These are phyloP conservation scores for Wickerhamomyces bovis DNA, from an alignment of 805 yeast species.

Conservation along the genomic window DNA sequence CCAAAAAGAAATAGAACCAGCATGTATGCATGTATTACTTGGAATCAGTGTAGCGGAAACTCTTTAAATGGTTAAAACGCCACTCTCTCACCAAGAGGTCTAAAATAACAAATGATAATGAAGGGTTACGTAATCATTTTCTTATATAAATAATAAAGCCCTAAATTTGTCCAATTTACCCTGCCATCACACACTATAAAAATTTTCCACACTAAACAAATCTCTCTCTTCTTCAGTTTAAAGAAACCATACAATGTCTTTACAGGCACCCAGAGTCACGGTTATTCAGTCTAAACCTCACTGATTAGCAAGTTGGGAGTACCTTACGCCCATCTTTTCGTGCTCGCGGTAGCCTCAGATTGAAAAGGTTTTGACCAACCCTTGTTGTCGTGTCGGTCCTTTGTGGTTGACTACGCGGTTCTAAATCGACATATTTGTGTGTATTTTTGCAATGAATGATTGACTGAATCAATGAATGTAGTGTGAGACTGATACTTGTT, in stretches of 20 bases:
- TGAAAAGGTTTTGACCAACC: constrained; percentile 46
- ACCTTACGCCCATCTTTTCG: constrained; percentile 37
- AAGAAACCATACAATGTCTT: constrained; percentile 22
- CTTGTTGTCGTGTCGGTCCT: constrained; percentile 31
- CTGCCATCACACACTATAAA: constrained; percentile 1
- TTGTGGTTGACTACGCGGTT: constrained; percentile 61
- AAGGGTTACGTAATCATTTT: no score
- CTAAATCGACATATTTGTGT: constrained; percentile 51
- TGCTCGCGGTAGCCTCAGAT: constrained; percentile 96
- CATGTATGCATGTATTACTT: neutral
- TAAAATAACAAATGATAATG: no score
- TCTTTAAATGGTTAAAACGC: no score
- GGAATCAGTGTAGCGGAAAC: neutral
- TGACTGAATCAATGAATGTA: neutral
- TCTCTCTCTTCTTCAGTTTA: constrained; percentile 1
- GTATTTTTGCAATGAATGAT: neutral
- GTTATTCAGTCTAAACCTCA: constrained; percentile 25
- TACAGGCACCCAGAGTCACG: constrained; percentile 74
- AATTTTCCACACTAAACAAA: constrained; percentile 1
- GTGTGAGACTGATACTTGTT: no score
- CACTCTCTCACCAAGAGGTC: no score
- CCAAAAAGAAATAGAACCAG: constrained; percentile 24
- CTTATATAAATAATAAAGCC: no score
- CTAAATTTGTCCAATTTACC: neutral
- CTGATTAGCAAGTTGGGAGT: constrained; percentile 26